These are phyloP conservation scores for Russula abietina DNA, from an alignment of 768 basidiomycete species.

Conservation along the genomic window DNA sequence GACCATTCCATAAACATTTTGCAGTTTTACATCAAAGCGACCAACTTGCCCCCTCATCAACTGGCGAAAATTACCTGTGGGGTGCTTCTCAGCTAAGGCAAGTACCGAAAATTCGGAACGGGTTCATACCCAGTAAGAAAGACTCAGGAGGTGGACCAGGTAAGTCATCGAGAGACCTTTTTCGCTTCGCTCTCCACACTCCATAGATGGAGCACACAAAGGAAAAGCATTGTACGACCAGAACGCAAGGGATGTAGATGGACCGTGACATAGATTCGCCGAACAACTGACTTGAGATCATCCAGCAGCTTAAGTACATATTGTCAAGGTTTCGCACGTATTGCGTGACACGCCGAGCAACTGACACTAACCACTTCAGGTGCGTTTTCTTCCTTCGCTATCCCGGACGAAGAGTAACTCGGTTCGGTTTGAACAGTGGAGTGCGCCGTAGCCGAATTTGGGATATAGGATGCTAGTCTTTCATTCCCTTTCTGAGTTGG, in stretches of 20 bases:
- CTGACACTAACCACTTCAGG: background rate
- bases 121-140: conserved; percentile 14
- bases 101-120: background rate
- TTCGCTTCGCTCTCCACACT: background rate
- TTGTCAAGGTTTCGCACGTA: too few species aligned
- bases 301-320: background rate
- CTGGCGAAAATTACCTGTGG: conserved; percentile 16
- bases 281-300: background rate
- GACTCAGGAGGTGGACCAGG: conserved; percentile 17
- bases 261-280: background rate
- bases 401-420: background rate
- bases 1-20: conserved; percentile 10
- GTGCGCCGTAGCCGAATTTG: background rate
- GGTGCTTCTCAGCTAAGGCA: background rate
- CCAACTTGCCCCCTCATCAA: conserved; percentile 20
- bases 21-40: conserved; percentile 9
- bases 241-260: background rate
- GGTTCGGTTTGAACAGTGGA: background rate
- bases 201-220: background rate
- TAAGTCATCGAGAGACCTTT: background rate
- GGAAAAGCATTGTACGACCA: background rate
- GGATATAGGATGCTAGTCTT: background rate
- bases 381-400: background rate
- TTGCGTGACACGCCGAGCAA: too few species aligned
- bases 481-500: background rate